A percentile compares a stretch with the other conserved stretches of the same genome.
These are phyloP conservation scores for Mortierella sp. DNA, from an alignment of 371 early-diverging fungal genomes.

Conservation along the genomic window DNA sequence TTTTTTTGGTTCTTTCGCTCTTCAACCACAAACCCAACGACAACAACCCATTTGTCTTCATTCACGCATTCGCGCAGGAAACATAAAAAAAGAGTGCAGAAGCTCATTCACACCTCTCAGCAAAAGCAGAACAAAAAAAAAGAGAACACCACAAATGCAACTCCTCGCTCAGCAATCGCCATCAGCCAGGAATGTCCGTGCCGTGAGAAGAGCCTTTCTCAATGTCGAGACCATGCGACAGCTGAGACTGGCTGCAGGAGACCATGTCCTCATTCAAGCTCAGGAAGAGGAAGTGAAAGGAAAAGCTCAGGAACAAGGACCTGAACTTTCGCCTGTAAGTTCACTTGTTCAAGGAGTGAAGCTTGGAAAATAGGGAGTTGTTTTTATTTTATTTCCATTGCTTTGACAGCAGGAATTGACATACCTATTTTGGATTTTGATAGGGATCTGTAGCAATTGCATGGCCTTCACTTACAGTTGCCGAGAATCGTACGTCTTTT, in stretches of 20 bases:
- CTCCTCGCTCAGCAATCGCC: constrained; percentile 57
- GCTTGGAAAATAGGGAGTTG: too few species aligned
- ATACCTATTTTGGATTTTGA: neutral
- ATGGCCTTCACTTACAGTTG: constrained; percentile 64
- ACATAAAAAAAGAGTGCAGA: too few species aligned
- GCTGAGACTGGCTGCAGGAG: constrained; percentile 64
- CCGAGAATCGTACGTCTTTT: constrained; percentile 50
- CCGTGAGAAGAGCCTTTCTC: constrained; percentile 61
- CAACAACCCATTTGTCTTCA: neutral
- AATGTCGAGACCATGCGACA: constrained; percentile 67
- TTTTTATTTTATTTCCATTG: neutral
- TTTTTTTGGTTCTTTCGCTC: neutral
- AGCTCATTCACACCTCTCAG: neutral
- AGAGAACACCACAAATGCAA: constrained; percentile 20
- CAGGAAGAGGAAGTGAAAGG: neutral
- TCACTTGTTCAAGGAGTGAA: neutral
- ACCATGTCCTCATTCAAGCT: constrained; percentile 62
- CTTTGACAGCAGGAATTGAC: neutral
- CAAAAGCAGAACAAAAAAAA: neutral
- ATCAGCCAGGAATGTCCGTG: constrained; percentile 54
- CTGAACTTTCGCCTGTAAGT: constrained; percentile 33
- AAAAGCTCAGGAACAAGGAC: neutral
- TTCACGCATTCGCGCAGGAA: too few species aligned
- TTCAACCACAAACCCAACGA: neutral
- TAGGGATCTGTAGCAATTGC: constrained; percentile 62